A percentile compares a stretch with the other conserved stretches of the same genome.
Conservation (phyloP, 2,329 filamentous ascomycete species). For the Alternaria arborescens region DNA sequence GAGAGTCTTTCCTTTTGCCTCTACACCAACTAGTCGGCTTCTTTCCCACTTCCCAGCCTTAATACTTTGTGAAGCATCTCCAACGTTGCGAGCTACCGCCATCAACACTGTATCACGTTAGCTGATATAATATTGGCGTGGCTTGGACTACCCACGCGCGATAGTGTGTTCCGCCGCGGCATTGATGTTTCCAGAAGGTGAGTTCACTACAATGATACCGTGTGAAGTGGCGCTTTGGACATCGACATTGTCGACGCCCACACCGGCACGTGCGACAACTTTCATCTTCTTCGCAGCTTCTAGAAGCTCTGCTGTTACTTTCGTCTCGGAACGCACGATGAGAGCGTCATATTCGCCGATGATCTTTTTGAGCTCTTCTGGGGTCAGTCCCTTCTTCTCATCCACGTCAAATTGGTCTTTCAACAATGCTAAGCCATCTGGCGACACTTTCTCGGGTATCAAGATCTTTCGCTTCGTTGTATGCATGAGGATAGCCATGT, state of each 20-base stretch:
- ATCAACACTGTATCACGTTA: slow-evolving; percentile 65
- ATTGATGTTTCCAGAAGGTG: slow-evolving; percentile 79
- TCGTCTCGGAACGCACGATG: slow-evolving; percentile 82
- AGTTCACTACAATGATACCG: slow-evolving; percentile 83
- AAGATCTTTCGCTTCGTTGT: slow-evolving; percentile 64
- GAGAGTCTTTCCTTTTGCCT: slow-evolving; percentile 79
- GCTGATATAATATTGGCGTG: slow-evolving; percentile 1
- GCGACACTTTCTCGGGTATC: slow-evolving; percentile 80
- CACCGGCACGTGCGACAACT: slow-evolving; percentile 81
- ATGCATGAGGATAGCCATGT: slow-evolving; percentile 45
- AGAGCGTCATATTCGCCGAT: slow-evolving; percentile 78
- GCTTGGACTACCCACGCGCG: slow-evolving; percentile 50
- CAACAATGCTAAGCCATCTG: slow-evolving; percentile 77
- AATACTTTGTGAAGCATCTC: slow-evolving; percentile 72
- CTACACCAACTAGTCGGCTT: slow-evolving; percentile 76
- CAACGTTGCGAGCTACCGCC: slow-evolving; percentile 76
- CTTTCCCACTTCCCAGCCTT: slow-evolving; percentile 80
- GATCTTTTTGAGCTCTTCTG: slow-evolving; percentile 69
- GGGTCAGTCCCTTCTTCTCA: slow-evolving; percentile 67
- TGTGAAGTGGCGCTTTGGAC: slow-evolving; percentile 74
- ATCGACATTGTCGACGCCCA: slow-evolving; percentile 83
- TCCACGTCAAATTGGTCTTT: slow-evolving; percentile 74
- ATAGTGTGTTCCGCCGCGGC: slow-evolving; percentile 83
- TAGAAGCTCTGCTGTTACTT: slow-evolving; percentile 75
- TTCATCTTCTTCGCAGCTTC: slow-evolving; percentile 72